Conservation (phyloP, 305 asterid species). For the Lippia alba region DNA sequence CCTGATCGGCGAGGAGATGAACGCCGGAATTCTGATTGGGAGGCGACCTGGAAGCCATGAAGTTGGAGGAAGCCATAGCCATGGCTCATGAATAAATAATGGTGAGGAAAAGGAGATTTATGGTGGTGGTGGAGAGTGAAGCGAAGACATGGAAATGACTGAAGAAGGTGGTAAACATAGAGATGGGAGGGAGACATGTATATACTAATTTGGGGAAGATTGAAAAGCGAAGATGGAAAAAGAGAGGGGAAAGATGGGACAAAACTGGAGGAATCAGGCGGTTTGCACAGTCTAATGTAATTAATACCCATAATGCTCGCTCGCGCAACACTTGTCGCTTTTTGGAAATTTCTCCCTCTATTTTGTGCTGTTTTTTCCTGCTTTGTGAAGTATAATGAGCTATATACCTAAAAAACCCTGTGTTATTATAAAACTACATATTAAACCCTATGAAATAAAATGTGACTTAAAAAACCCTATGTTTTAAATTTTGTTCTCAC, state of each 20-base stretch:
- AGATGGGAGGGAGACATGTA: not conserved
- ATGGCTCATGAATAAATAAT: conserved; percentile 15
- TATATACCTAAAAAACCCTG: too few relatives aligned
- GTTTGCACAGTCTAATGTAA: not conserved
- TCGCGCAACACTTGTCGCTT: too few relatives aligned
- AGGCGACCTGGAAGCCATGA: conserved; percentile 68
- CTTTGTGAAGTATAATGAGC: too few relatives aligned
- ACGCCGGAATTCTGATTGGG: conserved; percentile 50
- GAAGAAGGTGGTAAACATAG: not conserved
- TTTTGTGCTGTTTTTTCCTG: too few relatives aligned
- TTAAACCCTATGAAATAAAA: too few relatives aligned
- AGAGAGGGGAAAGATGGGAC: not conserved
- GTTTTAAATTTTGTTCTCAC: too few relatives aligned
- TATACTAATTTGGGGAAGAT: not conserved
- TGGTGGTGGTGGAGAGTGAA: not conserved
- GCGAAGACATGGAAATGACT: not conserved
- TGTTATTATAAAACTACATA: too few relatives aligned
- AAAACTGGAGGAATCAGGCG: not conserved
- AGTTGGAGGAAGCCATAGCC: conserved; percentile 84
- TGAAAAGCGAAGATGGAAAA: not conserved
- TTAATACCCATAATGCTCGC: too few relatives aligned
- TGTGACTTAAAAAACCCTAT: too few relatives aligned
- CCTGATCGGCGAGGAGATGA: conserved; percentile 41
- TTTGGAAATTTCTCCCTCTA: too few relatives aligned
- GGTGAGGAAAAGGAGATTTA: not conserved